Conservation (phyloP, 2,329 filamentous ascomycete species). For the Rhynchosporium graminicola region DNA sequence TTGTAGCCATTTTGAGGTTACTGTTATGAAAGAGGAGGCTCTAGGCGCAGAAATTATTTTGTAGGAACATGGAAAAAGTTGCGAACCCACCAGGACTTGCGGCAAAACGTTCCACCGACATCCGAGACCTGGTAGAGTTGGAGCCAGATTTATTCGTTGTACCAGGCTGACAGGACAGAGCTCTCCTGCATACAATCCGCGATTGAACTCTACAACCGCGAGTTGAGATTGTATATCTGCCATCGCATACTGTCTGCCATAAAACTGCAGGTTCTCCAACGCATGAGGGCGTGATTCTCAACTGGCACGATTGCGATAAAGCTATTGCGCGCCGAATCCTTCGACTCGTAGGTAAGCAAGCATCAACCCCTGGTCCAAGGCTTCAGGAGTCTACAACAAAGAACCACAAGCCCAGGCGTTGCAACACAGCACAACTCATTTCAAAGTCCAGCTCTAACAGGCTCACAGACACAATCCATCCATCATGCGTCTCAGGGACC, state of each 20-base stretch:
- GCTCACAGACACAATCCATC: constrained; percentile 25
- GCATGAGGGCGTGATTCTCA: constrained; percentile 20
- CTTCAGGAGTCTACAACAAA: constrained; percentile 14
- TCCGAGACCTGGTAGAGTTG: neutral
- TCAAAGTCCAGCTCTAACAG: constrained; percentile 9
- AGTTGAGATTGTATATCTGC: neutral
- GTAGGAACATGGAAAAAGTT: too few relatives aligned
- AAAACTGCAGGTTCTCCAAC: neutral
- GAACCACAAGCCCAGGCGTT: constrained; percentile 1
- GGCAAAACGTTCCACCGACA: constrained; percentile 11
- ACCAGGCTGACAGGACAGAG: constrained; percentile 6
- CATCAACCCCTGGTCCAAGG: constrained; percentile 18
- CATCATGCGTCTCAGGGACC: constrained; percentile 38
- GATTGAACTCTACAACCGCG: neutral
- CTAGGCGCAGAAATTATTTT: too few relatives aligned
- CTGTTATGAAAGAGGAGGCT: neutral
- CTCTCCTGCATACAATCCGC: constrained; percentile 14
- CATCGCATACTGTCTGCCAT: neutral
- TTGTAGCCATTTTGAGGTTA: constrained; percentile 47
- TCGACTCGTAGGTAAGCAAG: constrained; percentile 28
- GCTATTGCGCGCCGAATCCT: constrained; percentile 18
- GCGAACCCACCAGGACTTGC: neutral
- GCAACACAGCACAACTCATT: neutral
- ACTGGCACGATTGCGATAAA: constrained; percentile 10
- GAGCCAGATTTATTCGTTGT: constrained; percentile 17